Evolutionary conservation across 805 yeast genomes (phyloP).

Genomic region (Diddensiella transvaalensis): DNA sequence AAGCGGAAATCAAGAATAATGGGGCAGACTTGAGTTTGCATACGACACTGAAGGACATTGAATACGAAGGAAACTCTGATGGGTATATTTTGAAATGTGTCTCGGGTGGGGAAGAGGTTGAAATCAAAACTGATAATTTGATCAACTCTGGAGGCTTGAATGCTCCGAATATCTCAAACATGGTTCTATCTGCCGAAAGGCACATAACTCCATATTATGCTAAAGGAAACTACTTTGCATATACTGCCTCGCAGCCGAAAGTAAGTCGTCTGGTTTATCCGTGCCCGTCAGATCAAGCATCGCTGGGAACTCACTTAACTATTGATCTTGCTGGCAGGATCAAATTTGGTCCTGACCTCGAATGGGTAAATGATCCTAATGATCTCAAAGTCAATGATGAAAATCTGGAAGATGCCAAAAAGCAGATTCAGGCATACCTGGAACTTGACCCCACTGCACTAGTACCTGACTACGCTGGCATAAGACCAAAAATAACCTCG

Average conservation of each 20-base stretch:
- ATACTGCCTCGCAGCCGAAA: conserved; percentile 45
- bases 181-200: conserved; percentile 60
- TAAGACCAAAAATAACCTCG: conserved; percentile 69
- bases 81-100: conserved; percentile 24
- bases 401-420: conserved; percentile 53
- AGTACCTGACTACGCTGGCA: conserved; percentile 71
- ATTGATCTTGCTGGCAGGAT: conserved; percentile 76
- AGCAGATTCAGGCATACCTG: conserved; percentile 58
- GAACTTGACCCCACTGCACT: conserved; percentile 55
- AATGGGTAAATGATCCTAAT: conserved; percentile 54
- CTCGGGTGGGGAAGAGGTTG: conserved; percentile 18
- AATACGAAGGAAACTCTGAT: conserved; percentile 17
- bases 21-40: conserved; percentile 65
- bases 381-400: conserved; percentile 30
- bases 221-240: conserved; percentile 78
- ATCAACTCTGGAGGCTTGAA: conserved; percentile 78
- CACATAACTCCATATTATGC: conserved; percentile 64
- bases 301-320: conserved; percentile 85
- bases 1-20: conserved; percentile 50
- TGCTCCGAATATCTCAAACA: conserved; percentile 68
- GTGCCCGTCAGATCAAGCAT: conserved; percentile 66
- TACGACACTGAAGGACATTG: conserved; percentile 50
- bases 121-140: conserved; percentile 47
- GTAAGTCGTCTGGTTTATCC: conserved; percentile 69
- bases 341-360: conserved; percentile 85